Percentiles rank a stretch among this genome's conserved stretches.
Conservation (phyloP, 73 alveolate species). For the Tetrahymena malaccensis region DNA sequence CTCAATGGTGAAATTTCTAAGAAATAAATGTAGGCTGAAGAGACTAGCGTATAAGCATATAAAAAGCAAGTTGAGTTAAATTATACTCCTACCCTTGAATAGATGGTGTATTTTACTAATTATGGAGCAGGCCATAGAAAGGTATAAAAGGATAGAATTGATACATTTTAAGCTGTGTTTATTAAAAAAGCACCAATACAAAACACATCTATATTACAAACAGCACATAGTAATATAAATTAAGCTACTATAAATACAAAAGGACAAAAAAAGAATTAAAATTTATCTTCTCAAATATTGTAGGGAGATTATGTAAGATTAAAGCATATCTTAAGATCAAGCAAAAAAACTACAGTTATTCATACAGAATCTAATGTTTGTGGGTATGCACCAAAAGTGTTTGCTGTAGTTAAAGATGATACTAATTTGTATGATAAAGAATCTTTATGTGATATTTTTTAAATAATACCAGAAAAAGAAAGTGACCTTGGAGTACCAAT, state of each 20-base stretch:
- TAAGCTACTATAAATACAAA: background rate
- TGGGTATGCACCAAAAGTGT: background rate
- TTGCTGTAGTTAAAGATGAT: background rate
- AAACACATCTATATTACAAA: background rate
- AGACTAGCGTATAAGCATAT: background rate
- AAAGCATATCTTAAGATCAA: background rate
- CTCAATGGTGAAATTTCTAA: background rate
- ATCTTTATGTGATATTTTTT: background rate
- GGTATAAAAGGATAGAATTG: background rate
- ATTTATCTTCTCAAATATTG: background rate
- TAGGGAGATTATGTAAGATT: background rate
- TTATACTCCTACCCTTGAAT: background rate
- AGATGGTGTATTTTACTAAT: background rate
- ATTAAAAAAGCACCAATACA: background rate
- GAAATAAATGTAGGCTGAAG: background rate
- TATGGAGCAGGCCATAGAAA: background rate
- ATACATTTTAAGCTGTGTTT: background rate
- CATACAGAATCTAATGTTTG: background rate
- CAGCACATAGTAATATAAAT: background rate
- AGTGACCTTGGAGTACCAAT: background rate
- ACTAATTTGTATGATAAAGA: background rate
- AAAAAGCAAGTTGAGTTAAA: background rate
- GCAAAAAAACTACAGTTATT: background rate
- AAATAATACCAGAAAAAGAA: background rate
- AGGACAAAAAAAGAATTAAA: background rate